phyloP scores from a whole-genome alignment of 78 protist genomes.

The Dictyostelium purpureum region DNA sequence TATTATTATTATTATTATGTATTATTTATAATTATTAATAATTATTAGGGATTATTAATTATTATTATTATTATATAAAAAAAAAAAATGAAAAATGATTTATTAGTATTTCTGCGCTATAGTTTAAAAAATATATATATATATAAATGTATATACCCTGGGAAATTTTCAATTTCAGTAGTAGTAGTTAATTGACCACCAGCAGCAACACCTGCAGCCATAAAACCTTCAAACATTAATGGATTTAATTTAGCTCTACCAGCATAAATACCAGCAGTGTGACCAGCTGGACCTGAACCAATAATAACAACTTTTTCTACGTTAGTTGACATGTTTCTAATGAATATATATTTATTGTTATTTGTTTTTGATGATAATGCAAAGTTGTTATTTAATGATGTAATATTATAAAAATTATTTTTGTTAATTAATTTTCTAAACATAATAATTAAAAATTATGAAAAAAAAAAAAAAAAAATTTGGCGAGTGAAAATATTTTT shows the following conservation, averaged over 20 bases:
- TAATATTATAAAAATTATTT: background rate
- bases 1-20: background rate
- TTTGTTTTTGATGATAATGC: background rate
- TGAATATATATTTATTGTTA: background rate
- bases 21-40: background rate
- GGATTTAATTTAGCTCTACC: conserved; percentile 79
- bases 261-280: conserved; percentile 93
- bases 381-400: background rate
- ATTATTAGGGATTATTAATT: background rate
- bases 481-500: no score
- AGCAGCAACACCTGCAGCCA: conserved; percentile 83
- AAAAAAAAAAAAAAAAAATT: background rate
- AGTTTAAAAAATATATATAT: no score
- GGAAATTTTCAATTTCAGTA: conserved; percentile 93
- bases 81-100: no score
- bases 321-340: conserved; percentile 11
- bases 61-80: no score
- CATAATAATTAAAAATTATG: background rate
- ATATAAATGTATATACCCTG: conserved; percentile 88
- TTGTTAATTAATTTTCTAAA: background rate
- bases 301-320: conserved; percentile 83
- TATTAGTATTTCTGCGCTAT: no score
- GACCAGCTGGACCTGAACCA: conserved; percentile 95
- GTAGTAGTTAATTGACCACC: conserved; percentile 94
- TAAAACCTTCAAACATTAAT: conserved; percentile 82